A percentile compares a stretch with the other conserved stretches of the same genome.
These are phyloP conservation scores for Acacia acuminata DNA, from an alignment of 306 rosid species.

Conservation along the genomic window DNA sequence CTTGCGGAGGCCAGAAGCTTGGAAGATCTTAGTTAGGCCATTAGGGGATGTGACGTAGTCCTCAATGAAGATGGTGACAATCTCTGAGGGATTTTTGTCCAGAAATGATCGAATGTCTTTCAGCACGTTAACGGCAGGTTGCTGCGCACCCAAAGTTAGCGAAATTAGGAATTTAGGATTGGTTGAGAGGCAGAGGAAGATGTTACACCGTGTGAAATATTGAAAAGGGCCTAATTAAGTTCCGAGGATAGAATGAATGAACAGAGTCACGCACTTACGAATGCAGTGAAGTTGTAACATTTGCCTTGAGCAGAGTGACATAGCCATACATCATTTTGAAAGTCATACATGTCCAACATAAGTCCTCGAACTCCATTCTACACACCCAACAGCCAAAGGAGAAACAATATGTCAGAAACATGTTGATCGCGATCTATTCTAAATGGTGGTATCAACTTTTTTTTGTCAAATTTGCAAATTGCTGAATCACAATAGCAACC, in stretches of 20 bases:
- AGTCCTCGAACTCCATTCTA: conserved; percentile 93
- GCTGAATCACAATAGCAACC: not conserved
- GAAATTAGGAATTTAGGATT: conserved; percentile 20
- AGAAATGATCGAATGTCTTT: conserved; percentile 62
- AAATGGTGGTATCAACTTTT: not conserved
- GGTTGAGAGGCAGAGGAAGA: conserved; percentile 13
- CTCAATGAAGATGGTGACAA: conserved; percentile 85
- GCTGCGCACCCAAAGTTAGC: conserved; percentile 46
- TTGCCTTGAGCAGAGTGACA: conserved; percentile 73
- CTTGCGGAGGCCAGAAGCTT: conserved; percentile 60
- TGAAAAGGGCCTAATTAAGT: not conserved
- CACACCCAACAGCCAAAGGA: not conserved
- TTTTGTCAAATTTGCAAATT: conserved; percentile 15
- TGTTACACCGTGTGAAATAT: not conserved
- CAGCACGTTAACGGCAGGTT: conserved; percentile 75
- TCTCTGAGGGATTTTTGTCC: conserved; percentile 73
- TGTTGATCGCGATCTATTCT: not conserved
- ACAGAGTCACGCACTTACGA: conserved; percentile 63
- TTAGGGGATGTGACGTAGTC: conserved; percentile 74
- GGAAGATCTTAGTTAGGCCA: conserved; percentile 74
- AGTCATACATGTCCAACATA: conserved; percentile 96
- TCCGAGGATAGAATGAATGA: not conserved
- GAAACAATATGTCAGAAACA: not conserved
- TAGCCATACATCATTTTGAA: conserved; percentile 69
- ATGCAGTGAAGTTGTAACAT: conserved; percentile 75